Base-by-base conservation (phyloP, 2,329 filamentous ascomycete species). In the Paraphaeosphaeria minitans region DNA sequence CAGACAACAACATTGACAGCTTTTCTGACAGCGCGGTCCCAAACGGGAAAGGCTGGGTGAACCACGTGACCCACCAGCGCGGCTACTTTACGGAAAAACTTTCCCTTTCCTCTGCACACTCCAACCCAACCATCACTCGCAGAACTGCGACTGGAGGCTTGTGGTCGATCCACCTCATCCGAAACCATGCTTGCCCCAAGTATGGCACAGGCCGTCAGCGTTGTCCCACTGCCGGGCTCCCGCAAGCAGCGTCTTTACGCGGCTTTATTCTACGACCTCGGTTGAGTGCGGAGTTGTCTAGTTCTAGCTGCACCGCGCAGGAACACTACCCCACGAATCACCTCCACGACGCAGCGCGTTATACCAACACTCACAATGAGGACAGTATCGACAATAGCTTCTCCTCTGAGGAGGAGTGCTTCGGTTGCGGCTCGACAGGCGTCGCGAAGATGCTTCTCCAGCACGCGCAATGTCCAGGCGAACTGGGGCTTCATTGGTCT, bases 401-500 rank as follows among this genome's bases (percentile, higher is more conserved):
- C 65, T 42, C 71, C 72, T 58, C 53, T 75, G 56, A 65, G 66
- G 61, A 66, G 70, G 59, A 61, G 64, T 27, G 43, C 58, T 51
- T 57, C 66, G 27, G 43, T 48, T 46, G 56, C 64, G 29, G 59
- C 55, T 55, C 60, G 63, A 42, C 70, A 68, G 54, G 57, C 62
- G 57, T 64, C 67, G 27, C 70, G 75, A 60, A 73, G 80, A 66
- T 75, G 73, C 61, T 83, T 83, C 64, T 78, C 80, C 10, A 81
- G 74, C 57, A 77, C 74, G 10, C 72, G 66, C 57, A 72, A 72
- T 55, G 65, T 76, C 56, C 75, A 80, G 66, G 78, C 78, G 27
- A 78, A 73, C 65, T 82, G 81, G 79, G 81, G 81, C 42, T 83
- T 83, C 69, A 79, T 83, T 61, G 81, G 81, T n/a, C 67, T 83